Evolutionary conservation across 805 yeast genomes (phyloP).

Genomic region (Wickerhamomyces subpelliculosus): DNA sequence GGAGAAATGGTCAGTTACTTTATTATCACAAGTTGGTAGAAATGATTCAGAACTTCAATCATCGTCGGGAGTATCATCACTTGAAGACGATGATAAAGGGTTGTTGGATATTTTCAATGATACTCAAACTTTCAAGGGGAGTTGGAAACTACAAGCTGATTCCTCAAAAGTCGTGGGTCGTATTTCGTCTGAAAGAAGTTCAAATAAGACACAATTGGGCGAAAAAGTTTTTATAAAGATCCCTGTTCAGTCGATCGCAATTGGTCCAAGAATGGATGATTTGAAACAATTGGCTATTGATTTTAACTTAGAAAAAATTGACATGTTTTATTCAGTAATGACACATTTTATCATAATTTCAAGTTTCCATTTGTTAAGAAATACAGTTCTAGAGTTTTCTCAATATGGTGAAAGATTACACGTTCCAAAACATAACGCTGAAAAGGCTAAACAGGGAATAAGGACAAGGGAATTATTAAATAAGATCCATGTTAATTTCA

Average conservation of each 20-base stretch:
- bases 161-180: slow-evolving; percentile 17
- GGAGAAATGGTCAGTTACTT: slow-evolving; percentile 12
- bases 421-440: slow-evolving; percentile 13
- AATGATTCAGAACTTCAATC: slow-evolving; percentile 4
- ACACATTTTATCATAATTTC: slow-evolving; percentile 41
- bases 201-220: slow-evolving; percentile 17
- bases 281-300: slow-evolving; percentile 19
- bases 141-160: slow-evolving; percentile 2
- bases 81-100: slow-evolving; percentile 27
- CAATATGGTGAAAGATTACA: slow-evolving; percentile 7
- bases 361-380: slow-evolving; percentile 35
- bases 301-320: slow-evolving; percentile 21
- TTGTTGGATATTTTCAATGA: slow-evolving; percentile 16
- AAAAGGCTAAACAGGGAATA: slow-evolving; percentile 12
- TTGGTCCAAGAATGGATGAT: slow-evolving; percentile 14
- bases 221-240: slow-evolving; percentile 27
- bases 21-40: slow-evolving; percentile 1
- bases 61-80: slow-evolving; percentile 23
- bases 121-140: slow-evolving; percentile 7
- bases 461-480: slow-evolving; percentile 10
- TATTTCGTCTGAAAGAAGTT: slow-evolving; percentile 26
- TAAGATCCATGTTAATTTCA: slow-evolving; percentile 17
- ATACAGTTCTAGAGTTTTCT: slow-evolving; percentile 26
- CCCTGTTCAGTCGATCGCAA: slow-evolving; percentile 18
- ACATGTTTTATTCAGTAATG: slow-evolving; percentile 31